Conservation (phyloP, 129 eudicot species). For the Centrapalus pauciflorus region DNA sequence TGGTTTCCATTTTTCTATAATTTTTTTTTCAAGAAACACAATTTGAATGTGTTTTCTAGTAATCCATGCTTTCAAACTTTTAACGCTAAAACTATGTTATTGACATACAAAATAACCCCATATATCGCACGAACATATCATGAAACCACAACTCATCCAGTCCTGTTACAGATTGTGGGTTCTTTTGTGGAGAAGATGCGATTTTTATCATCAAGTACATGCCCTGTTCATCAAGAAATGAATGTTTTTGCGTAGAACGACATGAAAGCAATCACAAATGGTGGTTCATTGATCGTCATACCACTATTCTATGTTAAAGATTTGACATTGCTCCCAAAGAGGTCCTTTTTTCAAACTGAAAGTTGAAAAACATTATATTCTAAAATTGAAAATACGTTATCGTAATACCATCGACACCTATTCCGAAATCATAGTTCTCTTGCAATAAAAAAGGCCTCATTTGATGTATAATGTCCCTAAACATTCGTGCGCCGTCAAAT, state of each 20-base stretch:
- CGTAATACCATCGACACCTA: not conserved
- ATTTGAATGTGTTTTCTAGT: too few species aligned
- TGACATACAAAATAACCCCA: too few species aligned
- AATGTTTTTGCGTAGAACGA: not conserved
- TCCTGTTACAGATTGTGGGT: not conserved
- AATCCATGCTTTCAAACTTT: too few species aligned
- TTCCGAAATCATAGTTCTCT: not conserved
- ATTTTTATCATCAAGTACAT: not conserved
- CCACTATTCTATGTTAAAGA: not conserved
- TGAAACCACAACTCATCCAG: too few species aligned
- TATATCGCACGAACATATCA: too few species aligned
- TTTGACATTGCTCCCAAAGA: not conserved
- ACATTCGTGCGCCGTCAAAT: not conserved
- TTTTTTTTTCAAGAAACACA: too few species aligned
- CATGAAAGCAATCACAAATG: not conserved
- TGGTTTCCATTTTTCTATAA: too few species aligned
- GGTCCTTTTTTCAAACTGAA: not conserved
- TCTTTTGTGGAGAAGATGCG: not conserved
- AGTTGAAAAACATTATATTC: not conserved
- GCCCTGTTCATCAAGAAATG: not conserved
- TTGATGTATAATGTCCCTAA: not conserved
- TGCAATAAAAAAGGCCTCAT: not conserved
- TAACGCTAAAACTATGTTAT: too few species aligned
- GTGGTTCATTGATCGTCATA: not conserved
- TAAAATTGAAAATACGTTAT: too few species aligned